A percentile compares a stretch with the other conserved stretches of the same genome.
These are phyloP conservation scores for Saccharum officinarum DNA, from an alignment of 176 grass and related monocot species.

Conservation along the genomic window DNA sequence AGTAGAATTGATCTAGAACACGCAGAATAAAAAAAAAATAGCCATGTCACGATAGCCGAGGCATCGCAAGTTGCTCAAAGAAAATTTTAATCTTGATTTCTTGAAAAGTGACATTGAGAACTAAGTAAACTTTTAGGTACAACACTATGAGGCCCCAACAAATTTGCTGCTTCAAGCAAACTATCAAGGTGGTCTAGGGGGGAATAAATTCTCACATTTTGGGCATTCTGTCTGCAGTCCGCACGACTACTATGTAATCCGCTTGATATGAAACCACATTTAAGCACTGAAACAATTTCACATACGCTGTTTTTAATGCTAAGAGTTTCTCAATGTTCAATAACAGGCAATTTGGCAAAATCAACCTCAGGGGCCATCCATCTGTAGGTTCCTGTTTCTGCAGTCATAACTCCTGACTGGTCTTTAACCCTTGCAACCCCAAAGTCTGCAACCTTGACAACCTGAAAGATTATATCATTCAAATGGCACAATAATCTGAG, in stretches of 20 bases:
- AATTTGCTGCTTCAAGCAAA: neutral
- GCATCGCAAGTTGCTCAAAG: neutral
- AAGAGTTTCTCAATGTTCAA: neutral
- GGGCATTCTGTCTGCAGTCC: neutral
- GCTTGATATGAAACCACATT: conserved; percentile 6
- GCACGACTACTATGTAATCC: neutral
- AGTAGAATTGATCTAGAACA: neutral
- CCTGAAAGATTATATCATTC: conserved; percentile 41
- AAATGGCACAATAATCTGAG: neutral
- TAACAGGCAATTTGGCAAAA: neutral
- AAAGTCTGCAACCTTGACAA: conserved; percentile 93
- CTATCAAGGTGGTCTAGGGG: neutral
- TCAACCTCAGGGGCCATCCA: conserved; percentile 91
- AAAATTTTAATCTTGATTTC: conserved; percentile 4
- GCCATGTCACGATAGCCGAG: neutral
- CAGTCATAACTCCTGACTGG: conserved; percentile 87
- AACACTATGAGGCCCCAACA: neutral
- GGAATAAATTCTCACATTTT: neutral
- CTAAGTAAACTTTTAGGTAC: neutral
- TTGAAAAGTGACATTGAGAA: neutral
- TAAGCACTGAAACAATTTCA: conserved; percentile 15
- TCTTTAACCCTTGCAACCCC: conserved; percentile 83
- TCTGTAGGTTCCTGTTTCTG: conserved; percentile 90
- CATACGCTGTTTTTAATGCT: neutral
- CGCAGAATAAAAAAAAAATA: neutral